These are phyloP conservation scores for Gnetum montanum DNA, from an alignment of 75 land plant species.

Conservation along the genomic window DNA sequence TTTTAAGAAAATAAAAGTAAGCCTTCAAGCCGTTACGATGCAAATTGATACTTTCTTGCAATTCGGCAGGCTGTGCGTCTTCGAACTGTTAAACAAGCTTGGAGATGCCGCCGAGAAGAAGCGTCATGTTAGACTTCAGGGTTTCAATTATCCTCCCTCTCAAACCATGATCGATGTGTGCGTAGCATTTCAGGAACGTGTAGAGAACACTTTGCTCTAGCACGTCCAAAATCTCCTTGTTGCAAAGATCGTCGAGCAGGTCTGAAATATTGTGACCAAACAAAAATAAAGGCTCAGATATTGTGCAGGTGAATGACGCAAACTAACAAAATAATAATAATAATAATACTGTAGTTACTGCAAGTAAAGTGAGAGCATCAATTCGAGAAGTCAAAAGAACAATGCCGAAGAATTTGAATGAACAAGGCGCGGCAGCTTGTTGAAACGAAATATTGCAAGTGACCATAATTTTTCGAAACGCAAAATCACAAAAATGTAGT, in stretches of 20 bases:
- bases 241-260: too few relatives aligned
- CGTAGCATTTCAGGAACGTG: constrained; percentile 61
- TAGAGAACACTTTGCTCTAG: constrained; percentile 86
- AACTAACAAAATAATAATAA: neutral
- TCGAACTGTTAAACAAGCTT: constrained; percentile 35
- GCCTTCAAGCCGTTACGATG: constrained; percentile 79
- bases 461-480: neutral
- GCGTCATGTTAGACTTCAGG: constrained; percentile 80
- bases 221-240: constrained; percentile 76
- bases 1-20: constrained; percentile 69
- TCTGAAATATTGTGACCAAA: too few relatives aligned
- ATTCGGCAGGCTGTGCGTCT: constrained; percentile 2
- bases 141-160: constrained; percentile 69
- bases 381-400: neutral
- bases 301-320: constrained; percentile 34
- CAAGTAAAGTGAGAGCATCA: too few relatives aligned
- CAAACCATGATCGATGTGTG: constrained; percentile 26
- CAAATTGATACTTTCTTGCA: constrained; percentile 48
- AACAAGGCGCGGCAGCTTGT: too few relatives aligned
- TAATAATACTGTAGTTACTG: neutral
- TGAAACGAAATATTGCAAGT: too few relatives aligned
- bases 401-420: neutral
- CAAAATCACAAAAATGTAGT: neutral
- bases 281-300: too few relatives aligned
- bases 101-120: constrained; percentile 70